Conservation (phyloP, 2,329 filamentous ascomycete species). For the Alternaria solani region DNA sequence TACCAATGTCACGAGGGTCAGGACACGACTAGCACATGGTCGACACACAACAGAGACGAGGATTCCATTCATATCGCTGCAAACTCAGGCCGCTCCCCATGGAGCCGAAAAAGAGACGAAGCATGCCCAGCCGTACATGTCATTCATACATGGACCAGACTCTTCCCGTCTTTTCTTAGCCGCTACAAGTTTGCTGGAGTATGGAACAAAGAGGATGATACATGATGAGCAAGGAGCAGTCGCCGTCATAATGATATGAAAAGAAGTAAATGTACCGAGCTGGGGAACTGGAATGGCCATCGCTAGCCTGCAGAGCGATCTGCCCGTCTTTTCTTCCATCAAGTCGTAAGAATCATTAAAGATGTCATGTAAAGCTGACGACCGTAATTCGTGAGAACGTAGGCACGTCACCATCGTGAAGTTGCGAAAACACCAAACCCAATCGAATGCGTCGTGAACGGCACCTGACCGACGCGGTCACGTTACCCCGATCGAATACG, state of each 20-base stretch:
- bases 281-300: slow-evolving; percentile 57
- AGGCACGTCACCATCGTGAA: slow-evolving; percentile 48
- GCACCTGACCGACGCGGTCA: slow-evolving; percentile 39
- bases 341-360: slow-evolving; percentile 63
- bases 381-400: slow-evolving; percentile 46
- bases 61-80: slow-evolving; percentile 12
- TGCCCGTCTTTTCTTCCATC: slow-evolving; percentile 60
- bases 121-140: slow-evolving; percentile 8
- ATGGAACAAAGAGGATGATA: slow-evolving; percentile 25
- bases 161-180: slow-evolving; percentile 14
- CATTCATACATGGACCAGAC: slow-evolving; percentile 7
- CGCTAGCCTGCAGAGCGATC: slow-evolving; percentile 56
- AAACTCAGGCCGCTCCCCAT: slow-evolving; percentile 7
- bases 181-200: slow-evolving; percentile 15
- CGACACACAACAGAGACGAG: slow-evolving; percentile 9
- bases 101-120: slow-evolving; percentile 11
- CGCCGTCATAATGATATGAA: slow-evolving; percentile 31
- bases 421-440: slow-evolving; percentile 31
- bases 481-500: slow-evolving; percentile 29
- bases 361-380: slow-evolving; percentile 53
- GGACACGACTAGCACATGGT: background rate
- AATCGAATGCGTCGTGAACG: slow-evolving; percentile 27
- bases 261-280: slow-evolving; percentile 39
- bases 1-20: slow-evolving; percentile 17
- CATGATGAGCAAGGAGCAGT: slow-evolving; percentile 27